phyloP scores from a whole-genome alignment of 805 yeast species.

The Metschnikowia orientalis region DNA sequence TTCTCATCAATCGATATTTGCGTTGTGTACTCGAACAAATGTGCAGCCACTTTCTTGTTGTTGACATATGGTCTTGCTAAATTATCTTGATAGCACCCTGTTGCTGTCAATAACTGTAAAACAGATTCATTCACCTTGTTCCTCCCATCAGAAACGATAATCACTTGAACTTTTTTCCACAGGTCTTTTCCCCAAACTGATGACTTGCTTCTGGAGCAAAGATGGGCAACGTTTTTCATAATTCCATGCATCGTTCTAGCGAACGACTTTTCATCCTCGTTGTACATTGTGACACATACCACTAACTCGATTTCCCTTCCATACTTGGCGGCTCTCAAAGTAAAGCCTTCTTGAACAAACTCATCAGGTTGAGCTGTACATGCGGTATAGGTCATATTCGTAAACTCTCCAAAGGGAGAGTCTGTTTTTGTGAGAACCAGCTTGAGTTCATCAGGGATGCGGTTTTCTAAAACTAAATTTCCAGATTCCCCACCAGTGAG shows the following conservation, averaged over 20 bases:
- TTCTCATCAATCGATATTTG: slow-evolving; percentile 90
- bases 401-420: slow-evolving; percentile 75
- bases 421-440: slow-evolving; percentile 83
- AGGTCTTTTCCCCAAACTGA: slow-evolving; percentile 93
- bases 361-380: slow-evolving; percentile 92
- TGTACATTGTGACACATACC: slow-evolving; percentile 94
- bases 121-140: slow-evolving; percentile 81
- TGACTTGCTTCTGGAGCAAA: slow-evolving; percentile 76
- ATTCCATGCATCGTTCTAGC: slow-evolving; percentile 94
- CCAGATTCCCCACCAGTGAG: slow-evolving; percentile 62
- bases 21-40: slow-evolving; percentile 92
- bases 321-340: slow-evolving; percentile 77
- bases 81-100: slow-evolving; percentile 97
- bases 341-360: slow-evolving; percentile 74
- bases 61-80: slow-evolving; percentile 93
- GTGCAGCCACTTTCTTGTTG: slow-evolving; percentile 87
- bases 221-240: slow-evolving; percentile 85
- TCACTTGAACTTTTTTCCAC: slow-evolving; percentile 94
- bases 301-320: slow-evolving; percentile 90
- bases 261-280: slow-evolving; percentile 85
- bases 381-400: slow-evolving; percentile 96
- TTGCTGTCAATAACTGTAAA: slow-evolving; percentile 81
- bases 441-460: slow-evolving; percentile 84
- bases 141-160: slow-evolving; percentile 92
- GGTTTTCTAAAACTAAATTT: slow-evolving; percentile 85